Evolutionary conservation across 352 stramenopile species (phyloP).

Genomic region (Phytophthora rubi): DNA sequence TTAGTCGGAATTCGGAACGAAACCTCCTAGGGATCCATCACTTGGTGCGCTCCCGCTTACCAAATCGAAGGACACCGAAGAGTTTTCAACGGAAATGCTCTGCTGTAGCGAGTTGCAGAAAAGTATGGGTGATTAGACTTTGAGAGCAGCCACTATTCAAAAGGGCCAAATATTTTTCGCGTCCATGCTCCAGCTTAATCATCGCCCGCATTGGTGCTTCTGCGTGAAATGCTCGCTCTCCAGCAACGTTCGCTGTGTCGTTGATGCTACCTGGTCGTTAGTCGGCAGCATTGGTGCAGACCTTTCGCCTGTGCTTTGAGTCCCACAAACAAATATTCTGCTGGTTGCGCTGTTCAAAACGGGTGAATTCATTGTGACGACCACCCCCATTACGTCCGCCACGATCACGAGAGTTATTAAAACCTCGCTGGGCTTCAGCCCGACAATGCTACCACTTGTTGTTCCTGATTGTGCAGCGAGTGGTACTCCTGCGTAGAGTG

Average conservation of each 20-base stretch:
- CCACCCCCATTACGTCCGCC: background rate
- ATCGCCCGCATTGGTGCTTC: conserved; percentile 3
- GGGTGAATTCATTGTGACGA: background rate
- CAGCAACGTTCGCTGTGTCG: conserved; percentile 81
- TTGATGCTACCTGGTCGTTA: conserved; percentile 70
- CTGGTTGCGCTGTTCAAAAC: background rate
- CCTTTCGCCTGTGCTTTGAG: background rate
- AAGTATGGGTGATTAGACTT: background rate
- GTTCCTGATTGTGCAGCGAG: background rate
- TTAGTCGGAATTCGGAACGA: conserved; percentile 4
- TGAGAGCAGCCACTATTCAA: conserved; percentile 7
- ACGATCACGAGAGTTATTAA: background rate
- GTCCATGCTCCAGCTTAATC: conserved; percentile 7
- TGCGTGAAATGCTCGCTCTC: conserved; percentile 85
- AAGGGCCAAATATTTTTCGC: background rate
- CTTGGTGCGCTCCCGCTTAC: background rate
- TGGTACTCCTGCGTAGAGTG: background rate
- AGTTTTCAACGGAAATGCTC: background rate
- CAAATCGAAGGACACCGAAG: background rate
- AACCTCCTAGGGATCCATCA: background rate
- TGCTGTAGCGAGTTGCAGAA: background rate
- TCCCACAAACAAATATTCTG: conserved; percentile 1
- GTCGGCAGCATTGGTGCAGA: conserved; percentile 44
- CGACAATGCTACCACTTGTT: background rate
- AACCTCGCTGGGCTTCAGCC: background rate